Base-by-base conservation (phyloP, 371 early-diverging fungal genomes). In the Cokeromyces recurvatus region DNA sequence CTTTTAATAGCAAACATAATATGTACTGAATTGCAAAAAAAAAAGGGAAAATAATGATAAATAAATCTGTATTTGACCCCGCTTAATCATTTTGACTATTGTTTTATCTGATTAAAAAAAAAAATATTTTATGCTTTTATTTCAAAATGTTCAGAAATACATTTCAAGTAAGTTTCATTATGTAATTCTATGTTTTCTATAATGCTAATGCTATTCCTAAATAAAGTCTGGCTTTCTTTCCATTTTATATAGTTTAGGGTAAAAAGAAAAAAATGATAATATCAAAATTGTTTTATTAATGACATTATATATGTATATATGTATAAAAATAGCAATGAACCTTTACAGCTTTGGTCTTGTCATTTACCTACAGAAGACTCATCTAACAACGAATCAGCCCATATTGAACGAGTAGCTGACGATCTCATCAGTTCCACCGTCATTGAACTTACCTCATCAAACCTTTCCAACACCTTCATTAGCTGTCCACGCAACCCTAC, bases 181-280 rank as follows among this genome's bases (percentile, higher is more conserved):
- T 15, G 9, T n/a, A 23, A 9, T 36, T 32, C 4, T 17, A 19
- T 21, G 16, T 1, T 21, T 32, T 11, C 19, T 32, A 31, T 32
- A 43, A 31, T 32, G 17, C 17, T 31, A 32, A 20, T n/a, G 17
- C 44, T 34, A 25, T 11, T 25, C 38, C n/a, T 48, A 27, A 15
- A 19, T 19, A 17, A 53, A 92, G 91, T 90, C 91, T 6, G 93
- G 93, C 4, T 90, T 90, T 60, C 74, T 93, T 48, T 93, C 93
- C 17, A 85, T 93, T 50, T 76, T 93, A 43, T 93, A 91, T 63
- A 88, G 89, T 49, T 77, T 89, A 54, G 93, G 93, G 90, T 88
- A 78, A 61, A 65, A 37, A 14, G 9, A n/a, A 29, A 34, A 11
- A 2, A 11, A 29, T 29, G 29, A 29, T 29, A 11, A 29, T 29